Conservation (phyloP, 768 basidiomycete genomes). For the Leucocoprinus leucothites region DNA sequence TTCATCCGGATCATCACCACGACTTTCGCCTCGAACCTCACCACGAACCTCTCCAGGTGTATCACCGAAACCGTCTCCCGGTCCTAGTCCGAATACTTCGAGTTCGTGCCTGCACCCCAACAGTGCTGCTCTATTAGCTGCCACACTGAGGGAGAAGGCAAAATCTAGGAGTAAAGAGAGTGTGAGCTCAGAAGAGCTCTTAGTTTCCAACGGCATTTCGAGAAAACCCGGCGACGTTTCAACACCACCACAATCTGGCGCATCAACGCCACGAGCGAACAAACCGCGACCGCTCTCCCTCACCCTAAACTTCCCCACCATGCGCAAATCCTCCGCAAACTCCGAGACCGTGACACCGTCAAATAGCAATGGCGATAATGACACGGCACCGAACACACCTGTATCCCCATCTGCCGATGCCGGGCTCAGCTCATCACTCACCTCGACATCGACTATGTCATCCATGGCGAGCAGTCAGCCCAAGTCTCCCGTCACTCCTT, state of each 20-base stretch:
- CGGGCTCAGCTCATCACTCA: background rate
- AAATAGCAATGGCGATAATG: background rate
- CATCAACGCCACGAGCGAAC: background rate
- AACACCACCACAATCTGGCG: background rate
- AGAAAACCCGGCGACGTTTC: background rate
- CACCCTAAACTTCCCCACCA: background rate
- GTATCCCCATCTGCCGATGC: background rate
- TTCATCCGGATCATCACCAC: conserved; percentile 15
- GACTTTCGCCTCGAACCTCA: conserved; percentile 14
- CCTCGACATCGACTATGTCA: background rate
- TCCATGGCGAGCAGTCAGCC: background rate
- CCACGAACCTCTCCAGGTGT: conserved; percentile 17
- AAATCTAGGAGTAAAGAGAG: conserved; percentile 15
- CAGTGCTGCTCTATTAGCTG: conserved; percentile 2
- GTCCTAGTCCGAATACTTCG: conserved; percentile 33
- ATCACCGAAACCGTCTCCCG: conserved; percentile 24
- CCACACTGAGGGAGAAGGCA: conserved; percentile 13
- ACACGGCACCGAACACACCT: background rate
- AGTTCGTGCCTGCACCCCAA: conserved; percentile 19
- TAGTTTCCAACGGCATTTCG: background rate
- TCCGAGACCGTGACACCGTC: background rate
- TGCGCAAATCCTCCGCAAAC: too few species aligned
- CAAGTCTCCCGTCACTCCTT: background rate
- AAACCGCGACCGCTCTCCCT: background rate
- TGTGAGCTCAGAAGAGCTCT: conserved; percentile 8